Evolutionary conservation across 352 stramenopile genomes (phyloP), one percentile per base, ranked within the genome.

Genomic region (Elongisporangium anandrum): DNA sequence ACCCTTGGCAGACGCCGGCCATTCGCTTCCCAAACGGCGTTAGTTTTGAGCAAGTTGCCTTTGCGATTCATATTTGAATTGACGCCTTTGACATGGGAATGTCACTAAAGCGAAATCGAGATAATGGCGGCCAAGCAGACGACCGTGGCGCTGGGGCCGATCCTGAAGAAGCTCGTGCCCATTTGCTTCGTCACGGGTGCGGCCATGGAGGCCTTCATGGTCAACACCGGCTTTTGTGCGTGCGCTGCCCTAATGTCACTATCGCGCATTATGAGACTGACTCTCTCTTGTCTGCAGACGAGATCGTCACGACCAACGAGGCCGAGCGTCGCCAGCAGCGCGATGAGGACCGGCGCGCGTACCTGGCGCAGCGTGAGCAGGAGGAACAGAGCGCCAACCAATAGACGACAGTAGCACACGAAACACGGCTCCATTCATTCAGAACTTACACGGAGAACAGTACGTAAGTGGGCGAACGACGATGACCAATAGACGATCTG

Each of bases 151-250:
- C 66, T 95, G 9, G 64, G 56, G 56, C 81, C 83, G 63, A 89
- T 95, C 57, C 70, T 95, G 26, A 79, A 81, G 66, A 95, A 95
- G 65, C 71, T 94, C 41, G 67, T 96, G 62, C 87, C 87, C 34
- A 53, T 94, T 16, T 95, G 87, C 70, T 96, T 96, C 65, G 63
- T 91, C 38, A 86, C 80, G 34, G 87, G 87, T 52, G 86, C 86
- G 16, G 78, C 66, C 26, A 94, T 96, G 74, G 87, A 96, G 70
- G 47, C 81, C 13, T 94, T 96, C 61, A 96, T 96, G 87, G 86
- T 96, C 69, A 93, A 95, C 60, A 93, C 85, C 0, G 85, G 83
- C 29, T 95, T 95, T 64, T 95, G 85, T 95, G 69, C 64, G 85
- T 71, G 13, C 5, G n/a, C 23, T 39, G 21, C 4, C 4, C 5